Evolutionary conservation across 768 basidiomycete genomes (phyloP).

Genomic region (Xerocomellus chrysenteron): DNA sequence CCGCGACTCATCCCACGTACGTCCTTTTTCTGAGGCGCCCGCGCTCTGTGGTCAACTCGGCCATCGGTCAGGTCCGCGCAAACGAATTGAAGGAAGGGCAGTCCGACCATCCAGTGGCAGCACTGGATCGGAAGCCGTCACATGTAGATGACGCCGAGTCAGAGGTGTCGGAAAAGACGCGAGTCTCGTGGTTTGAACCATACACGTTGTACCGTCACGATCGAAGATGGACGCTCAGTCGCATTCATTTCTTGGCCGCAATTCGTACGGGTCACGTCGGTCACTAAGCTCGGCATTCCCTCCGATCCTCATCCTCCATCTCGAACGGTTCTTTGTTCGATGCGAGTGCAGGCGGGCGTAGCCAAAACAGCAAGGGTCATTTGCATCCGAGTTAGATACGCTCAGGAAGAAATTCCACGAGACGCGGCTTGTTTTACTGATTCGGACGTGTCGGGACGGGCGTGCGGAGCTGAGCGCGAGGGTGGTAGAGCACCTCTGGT

Average conservation of each 20-base stretch:
- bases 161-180: too few relatives aligned
- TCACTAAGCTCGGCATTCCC: conserved; percentile 67
- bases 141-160: too few relatives aligned
- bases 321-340: conserved; percentile 92
- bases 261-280: conserved; percentile 65
- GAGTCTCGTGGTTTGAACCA: too few relatives aligned
- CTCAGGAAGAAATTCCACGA: conserved; percentile 46
- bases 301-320: conserved; percentile 79
- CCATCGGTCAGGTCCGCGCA: too few relatives aligned
- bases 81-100: too few relatives aligned
- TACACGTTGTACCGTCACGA: conserved; percentile 35
- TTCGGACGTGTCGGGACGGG: conserved; percentile 43
- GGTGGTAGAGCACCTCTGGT: neutral
- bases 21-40: too few relatives aligned
- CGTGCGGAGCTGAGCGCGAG: conserved; percentile 14
- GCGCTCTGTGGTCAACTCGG: too few relatives aligned
- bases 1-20: too few relatives aligned
- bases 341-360: conserved; percentile 58
- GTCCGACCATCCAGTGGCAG: too few relatives aligned
- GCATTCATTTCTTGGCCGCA: conserved; percentile 76
- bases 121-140: too few relatives aligned
- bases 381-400: conserved; percentile 72
- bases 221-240: conserved; percentile 70
- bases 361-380: conserved; percentile 80
- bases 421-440: conserved; percentile 74